These are phyloP conservation scores for Microbotryum violaceum DNA, from an alignment of 1,284 basidiomycete species.

Conservation along the genomic window DNA sequence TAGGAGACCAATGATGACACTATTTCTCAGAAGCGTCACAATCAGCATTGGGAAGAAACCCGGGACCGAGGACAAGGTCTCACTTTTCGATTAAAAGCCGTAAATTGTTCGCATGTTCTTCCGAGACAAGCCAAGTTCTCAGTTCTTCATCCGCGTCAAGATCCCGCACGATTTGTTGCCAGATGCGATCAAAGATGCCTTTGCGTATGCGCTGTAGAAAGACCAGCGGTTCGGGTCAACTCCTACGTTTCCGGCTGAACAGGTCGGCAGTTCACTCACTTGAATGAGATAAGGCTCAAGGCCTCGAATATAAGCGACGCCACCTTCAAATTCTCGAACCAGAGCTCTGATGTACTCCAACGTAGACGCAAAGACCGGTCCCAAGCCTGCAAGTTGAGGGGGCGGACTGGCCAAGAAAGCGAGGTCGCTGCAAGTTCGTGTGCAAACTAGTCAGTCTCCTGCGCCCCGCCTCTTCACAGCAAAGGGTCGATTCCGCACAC, in stretches of 20 bases:
- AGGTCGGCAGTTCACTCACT: background rate
- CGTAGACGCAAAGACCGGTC: background rate
- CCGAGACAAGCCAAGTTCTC: background rate
- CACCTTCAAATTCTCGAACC: slow-evolving; percentile 1
- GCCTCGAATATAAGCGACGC: slow-evolving; percentile 8
- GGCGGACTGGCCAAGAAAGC: slow-evolving; percentile 5
- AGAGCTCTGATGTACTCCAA: background rate
- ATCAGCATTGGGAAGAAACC: background rate
- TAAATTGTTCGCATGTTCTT: background rate
- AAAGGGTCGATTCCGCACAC: background rate
- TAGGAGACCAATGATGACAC: slow-evolving; percentile 5
- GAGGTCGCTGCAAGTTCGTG: background rate
- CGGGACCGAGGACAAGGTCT: background rate
- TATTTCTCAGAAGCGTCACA: background rate
- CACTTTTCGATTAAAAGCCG: slow-evolving; percentile 3
- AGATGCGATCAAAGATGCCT: slow-evolving; percentile 6
- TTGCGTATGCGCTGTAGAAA: slow-evolving; percentile 3
- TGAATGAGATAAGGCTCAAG: slow-evolving; percentile 4
- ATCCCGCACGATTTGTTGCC: background rate
- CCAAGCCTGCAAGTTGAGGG: background rate
- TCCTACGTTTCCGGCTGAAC: background rate
- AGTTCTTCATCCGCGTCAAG: background rate
- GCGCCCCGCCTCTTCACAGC: background rate
- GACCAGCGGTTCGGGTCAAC: background rate
- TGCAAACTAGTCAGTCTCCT: too few relatives aligned